Percentiles rank a stretch among this genome's conserved stretches.
phyloP scores from a whole-genome alignment of 225 moss, liverwort and hornwort species.

The Pleurozium schreberi region DNA sequence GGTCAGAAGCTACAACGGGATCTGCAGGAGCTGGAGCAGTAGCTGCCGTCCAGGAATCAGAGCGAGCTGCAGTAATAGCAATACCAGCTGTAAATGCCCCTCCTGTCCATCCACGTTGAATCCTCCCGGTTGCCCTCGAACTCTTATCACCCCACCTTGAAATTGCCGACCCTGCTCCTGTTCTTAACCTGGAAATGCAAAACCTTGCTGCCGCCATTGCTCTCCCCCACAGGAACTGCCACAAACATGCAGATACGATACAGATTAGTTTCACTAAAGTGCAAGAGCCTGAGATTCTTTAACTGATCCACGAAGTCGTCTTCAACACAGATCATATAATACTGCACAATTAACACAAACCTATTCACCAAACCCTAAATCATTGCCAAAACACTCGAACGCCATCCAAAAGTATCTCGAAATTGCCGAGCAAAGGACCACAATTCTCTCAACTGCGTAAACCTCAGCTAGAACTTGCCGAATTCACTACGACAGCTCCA shows the following conservation, averaged over 20 bases:
- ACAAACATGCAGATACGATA: neutral
- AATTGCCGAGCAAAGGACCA: neutral
- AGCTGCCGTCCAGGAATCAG: constrained; percentile 23
- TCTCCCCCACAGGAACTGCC: neutral
- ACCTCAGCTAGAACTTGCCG: neutral
- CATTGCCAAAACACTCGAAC: neutral
- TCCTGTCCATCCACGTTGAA: constrained; percentile 17
- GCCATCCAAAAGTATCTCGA: neutral
- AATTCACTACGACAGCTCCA: neutral
- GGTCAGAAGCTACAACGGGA: neutral
- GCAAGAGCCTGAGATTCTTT: neutral
- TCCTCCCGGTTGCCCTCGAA: constrained; percentile 2
- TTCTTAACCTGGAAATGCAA: constrained; percentile 27
- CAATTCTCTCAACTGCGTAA: neutral
- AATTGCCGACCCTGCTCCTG: constrained; percentile 8
- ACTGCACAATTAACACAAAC: neutral
- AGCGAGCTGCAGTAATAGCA: constrained; percentile 20
- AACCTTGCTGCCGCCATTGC: constrained; percentile 26
- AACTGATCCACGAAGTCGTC: neutral
- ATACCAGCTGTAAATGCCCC: constrained; percentile 23
- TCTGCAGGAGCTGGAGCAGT: constrained; percentile 34
- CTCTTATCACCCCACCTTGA: constrained; percentile 10
- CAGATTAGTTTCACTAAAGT: neutral
- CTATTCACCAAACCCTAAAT: neutral
- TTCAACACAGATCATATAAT: neutral